Evolutionary conservation across 176 grass and related monocot genomes (phyloP).

Genomic region (Oryza rufipogon): DNA sequence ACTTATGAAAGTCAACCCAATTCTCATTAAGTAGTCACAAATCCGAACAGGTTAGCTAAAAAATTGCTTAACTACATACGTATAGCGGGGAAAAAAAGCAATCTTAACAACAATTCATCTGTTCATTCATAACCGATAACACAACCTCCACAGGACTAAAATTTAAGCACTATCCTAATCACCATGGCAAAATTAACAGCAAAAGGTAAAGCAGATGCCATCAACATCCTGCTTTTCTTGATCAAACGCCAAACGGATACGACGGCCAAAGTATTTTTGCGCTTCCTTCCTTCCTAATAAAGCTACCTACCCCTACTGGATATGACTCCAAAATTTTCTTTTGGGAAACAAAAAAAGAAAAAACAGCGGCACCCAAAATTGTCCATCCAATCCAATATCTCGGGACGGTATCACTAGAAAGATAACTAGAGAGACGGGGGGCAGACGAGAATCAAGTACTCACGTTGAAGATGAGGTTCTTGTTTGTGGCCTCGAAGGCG

Average conservation of each 20-base stretch:
- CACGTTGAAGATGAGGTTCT: constrained; percentile 87
- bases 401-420: not conserved
- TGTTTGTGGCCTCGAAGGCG: constrained; percentile 65
- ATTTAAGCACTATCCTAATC: not conserved
- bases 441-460: not conserved
- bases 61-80: no score
- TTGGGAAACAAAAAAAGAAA: not conserved
- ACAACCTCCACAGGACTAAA: not conserved
- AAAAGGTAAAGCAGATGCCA: not conserved
- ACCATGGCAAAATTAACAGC: not conserved
- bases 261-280: not conserved
- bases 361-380: not conserved
- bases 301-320: not conserved
- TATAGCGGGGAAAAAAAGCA: not conserved
- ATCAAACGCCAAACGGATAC: not conserved
- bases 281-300: not conserved
- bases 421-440: not conserved
- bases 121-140: not conserved
- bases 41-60: no score
- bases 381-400: not conserved
- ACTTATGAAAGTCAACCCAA: no score
- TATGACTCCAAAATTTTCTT: not conserved
- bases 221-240: not conserved
- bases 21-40: no score
- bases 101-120: not conserved